phyloP scores from a whole-genome alignment of 495 filamentous ascomycete genomes.

The Penicillium goetzii region DNA sequence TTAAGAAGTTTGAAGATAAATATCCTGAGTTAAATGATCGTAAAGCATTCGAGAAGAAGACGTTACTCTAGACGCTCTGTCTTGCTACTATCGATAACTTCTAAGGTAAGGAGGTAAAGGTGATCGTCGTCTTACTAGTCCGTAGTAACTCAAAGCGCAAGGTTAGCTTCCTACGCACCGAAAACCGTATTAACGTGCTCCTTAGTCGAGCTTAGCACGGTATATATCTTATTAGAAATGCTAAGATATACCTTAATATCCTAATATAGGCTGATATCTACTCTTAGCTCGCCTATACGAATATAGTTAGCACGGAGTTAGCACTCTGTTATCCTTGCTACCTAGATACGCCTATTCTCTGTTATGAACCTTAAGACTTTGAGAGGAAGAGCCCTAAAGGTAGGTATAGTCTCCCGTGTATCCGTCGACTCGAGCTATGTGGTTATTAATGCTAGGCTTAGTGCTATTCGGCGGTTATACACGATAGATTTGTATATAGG shows the following conservation, averaged over 20 bases:
- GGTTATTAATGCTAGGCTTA: conserved; percentile 20
- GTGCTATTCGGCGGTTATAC: conserved; percentile 20
- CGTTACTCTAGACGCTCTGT: conserved; percentile 18
- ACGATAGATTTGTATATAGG: conserved; percentile 12
- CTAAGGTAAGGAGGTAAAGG: conserved; percentile 73
- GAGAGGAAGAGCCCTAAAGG: conserved; percentile 19
- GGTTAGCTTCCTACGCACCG: conserved; percentile 71
- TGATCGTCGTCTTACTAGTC: conserved; percentile 74
- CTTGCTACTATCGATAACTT: conserved; percentile 79
- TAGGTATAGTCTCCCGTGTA: conserved; percentile 17
- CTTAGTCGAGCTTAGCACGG: conserved; percentile 71
- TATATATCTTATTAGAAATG: conserved; percentile 79
- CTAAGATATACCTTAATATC: conserved; percentile 54
- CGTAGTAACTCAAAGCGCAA: conserved; percentile 64
- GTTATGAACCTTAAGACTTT: conserved; percentile 49
- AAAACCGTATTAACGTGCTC: conserved; percentile 78
- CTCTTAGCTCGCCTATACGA: conserved; percentile 46
- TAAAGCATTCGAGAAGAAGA: conserved; percentile 11
- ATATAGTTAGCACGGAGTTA: conserved; percentile 58
- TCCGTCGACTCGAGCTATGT: conserved; percentile 21
- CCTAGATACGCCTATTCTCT: conserved; percentile 52
- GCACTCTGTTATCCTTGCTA: conserved; percentile 69
- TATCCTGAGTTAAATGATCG: conserved; percentile 20
- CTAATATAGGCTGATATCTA: conserved; percentile 71
- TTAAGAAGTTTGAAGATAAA: conserved; percentile 55